Evolutionary conservation across 129 eudicot genomes (phyloP), one percentile per base, ranked within the genome.

Genomic region (Oenanthe sinensis): DNA sequence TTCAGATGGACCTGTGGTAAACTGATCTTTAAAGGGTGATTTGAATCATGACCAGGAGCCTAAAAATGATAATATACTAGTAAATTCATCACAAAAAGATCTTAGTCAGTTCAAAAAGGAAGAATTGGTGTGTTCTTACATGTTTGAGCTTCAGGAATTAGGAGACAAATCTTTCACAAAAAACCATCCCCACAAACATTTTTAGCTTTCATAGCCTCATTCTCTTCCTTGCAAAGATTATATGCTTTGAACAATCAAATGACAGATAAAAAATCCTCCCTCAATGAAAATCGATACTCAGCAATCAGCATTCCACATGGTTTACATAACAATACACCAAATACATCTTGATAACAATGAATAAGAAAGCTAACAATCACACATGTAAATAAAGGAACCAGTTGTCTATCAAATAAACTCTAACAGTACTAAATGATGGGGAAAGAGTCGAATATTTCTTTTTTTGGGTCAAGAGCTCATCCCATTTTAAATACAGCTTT

Each of bases 281-380:
- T 90, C n/a, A 94, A 74, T 33, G 92, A 89, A 40, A 91, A 84
- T 80, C 97, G 81, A 75, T 91, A 94, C 86, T 94, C 98, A 4
- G 93, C 96, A 83, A 85, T 94, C 98, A 4, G 93, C 96, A 83
- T 91, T 94, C 97, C 98, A 94, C 79, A 90, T 71, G 39, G 97
- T 94, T 81, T 94, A 94, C 90, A 97, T 94, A 75, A 67, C 71
- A 82, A 26, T 58, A 63, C 78, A 83, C 72, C 76, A 75, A 86
- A 37, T 45, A 74, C 13, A 24, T 26, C 24, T 45, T 19, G 33
- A 47, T 19, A 74, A 5, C 24, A 39, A 22, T 71, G 6, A 3
- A 52, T 17, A 17, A 58, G 67, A 58, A 58, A 24, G 28, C 67
- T 50, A 16, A 6, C 58, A 15, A 16, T 50, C 8, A 17, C 58